Conservation (phyloP, 768 basidiomycete genomes). For the Tulasnella sp. region DNA sequence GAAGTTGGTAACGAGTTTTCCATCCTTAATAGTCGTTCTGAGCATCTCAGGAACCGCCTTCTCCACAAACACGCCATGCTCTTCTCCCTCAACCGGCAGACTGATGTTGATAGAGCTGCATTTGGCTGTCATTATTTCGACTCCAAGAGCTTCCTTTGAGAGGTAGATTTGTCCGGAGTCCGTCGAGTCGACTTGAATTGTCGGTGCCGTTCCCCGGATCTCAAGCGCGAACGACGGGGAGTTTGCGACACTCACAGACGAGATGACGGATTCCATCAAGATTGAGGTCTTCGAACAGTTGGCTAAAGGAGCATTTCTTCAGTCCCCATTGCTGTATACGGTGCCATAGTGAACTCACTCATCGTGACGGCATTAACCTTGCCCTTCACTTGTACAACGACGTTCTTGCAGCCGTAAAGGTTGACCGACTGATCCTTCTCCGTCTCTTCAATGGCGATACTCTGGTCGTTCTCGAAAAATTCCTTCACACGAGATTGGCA, state of each 20-base stretch:
- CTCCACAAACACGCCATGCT: conserved; percentile 87
- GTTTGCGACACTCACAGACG: conserved; percentile 74
- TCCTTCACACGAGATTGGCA: conserved; percentile 43
- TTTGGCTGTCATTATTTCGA: conserved; percentile 89
- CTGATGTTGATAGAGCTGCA: conserved; percentile 88
- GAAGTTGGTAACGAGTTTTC: conserved; percentile 77
- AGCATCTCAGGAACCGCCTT: conserved; percentile 92
- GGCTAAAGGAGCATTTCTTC: conserved; percentile 36
- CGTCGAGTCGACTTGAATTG: conserved; percentile 86
- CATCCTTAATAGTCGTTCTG: conserved; percentile 65
- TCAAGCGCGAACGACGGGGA: conserved; percentile 92
- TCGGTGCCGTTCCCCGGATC: conserved; percentile 81
- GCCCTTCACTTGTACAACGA: conserved; percentile 72
- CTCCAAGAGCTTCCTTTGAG: conserved; percentile 63
- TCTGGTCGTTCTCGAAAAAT: conserved; percentile 73
- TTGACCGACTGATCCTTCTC: conserved; percentile 78
- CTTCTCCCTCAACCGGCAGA: conserved; percentile 74
- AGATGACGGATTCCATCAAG: conserved; percentile 87
- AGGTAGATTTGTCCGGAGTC: conserved; percentile 94
- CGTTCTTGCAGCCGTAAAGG: conserved; percentile 82
- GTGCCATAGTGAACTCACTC: conserved; percentile 36
- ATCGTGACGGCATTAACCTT: conserved; percentile 92
- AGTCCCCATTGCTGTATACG: neutral
- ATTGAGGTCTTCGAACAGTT: conserved; percentile 82
- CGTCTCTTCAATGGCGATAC: conserved; percentile 60